Evolutionary conservation across 345 rosid species (phyloP), one percentile per base, ranked within the genome.

Genomic region (Ceriops zippeliana): DNA sequence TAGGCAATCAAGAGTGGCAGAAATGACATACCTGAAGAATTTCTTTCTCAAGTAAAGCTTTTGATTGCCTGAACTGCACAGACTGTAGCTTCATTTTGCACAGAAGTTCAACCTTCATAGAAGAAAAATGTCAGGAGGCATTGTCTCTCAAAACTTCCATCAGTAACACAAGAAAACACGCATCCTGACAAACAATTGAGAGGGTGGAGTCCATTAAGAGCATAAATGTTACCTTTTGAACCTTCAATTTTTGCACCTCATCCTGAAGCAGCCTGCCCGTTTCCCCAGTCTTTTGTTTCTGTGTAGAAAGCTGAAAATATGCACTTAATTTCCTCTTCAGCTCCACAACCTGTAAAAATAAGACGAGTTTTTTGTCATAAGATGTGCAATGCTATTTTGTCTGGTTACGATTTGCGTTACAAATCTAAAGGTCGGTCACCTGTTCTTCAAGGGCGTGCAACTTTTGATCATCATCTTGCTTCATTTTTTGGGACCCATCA

Each of bases 51-150:
- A 76, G 53, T 32, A 65, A 76, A 76, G 79, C 72, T 69, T 67
- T 76, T 31, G 75, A 71, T 26, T 70, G 62, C 68, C 79, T 76
- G 65, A 66, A 76, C 21, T 76, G 79, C 42, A 76, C 75, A 19
- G 69, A 76, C 9, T 76, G 75, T 35, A 76, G 62, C 72, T 71
- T 76, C 22, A 66, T 71, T 70, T 76, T 76, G 72, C 79, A 76
- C 27, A 66, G 54, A 20, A 76, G 70, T 61, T 76, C 75, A 58
- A 76, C 79, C 79, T 76, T 24, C 19, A 16, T 1, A 32, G 24
- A 31, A 19, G 7, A 56, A 19, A 46, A 9, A 27, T 22, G 30
- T 56, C 59, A 54, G 28, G 26, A 38, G 46, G 46, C 15, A 11
- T 0, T 9, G 46, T 38, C 4, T 38, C 46, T 38, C 46, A 56